These are phyloP conservation scores for Dimargaris xerosporica DNA, from an alignment of 192 early-diverging fungal genomes.

Conservation along the genomic window DNA sequence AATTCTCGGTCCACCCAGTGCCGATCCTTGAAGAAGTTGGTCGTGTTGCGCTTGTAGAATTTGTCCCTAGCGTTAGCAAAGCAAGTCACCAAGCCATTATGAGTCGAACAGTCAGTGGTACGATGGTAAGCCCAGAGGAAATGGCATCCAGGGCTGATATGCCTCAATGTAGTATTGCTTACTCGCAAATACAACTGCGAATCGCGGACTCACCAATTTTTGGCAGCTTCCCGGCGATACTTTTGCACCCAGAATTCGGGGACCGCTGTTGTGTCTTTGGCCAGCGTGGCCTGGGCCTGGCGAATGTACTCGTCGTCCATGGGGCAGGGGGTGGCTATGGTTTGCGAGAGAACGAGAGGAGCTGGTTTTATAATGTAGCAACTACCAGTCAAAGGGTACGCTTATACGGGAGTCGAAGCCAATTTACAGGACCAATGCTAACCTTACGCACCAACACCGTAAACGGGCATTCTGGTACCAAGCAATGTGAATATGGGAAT, in stretches of 20 bases:
- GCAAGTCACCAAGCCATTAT: neutral
- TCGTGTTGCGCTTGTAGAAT: constrained; percentile 71
- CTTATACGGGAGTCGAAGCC: too few relatives aligned
- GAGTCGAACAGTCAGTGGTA: neutral
- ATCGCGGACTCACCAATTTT: constrained; percentile 38
- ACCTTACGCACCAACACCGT: too few relatives aligned
- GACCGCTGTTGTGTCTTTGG: constrained; percentile 42
- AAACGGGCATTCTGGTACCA: too few relatives aligned
- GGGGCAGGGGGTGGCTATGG: too few relatives aligned
- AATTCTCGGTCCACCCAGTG: constrained; percentile 94
- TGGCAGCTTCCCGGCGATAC: constrained; percentile 60
- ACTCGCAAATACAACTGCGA: neutral
- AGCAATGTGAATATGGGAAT: too few relatives aligned
- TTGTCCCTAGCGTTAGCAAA: constrained; percentile 35
- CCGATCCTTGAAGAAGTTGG: constrained; percentile 91
- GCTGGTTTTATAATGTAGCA: too few relatives aligned
- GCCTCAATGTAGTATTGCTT: neutral
- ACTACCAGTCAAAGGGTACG: too few relatives aligned
- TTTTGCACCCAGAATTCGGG: constrained; percentile 64
- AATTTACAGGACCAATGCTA: too few relatives aligned
- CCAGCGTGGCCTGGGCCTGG: constrained; percentile 37
- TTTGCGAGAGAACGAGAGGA: too few relatives aligned
- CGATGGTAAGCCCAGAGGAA: neutral
- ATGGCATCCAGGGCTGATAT: neutral
- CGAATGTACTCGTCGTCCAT: constrained; percentile 37